Base-by-base conservation (phyloP, 2,329 filamentous ascomycete genomes). In the Pseudogymnoascus sp. region DNA sequence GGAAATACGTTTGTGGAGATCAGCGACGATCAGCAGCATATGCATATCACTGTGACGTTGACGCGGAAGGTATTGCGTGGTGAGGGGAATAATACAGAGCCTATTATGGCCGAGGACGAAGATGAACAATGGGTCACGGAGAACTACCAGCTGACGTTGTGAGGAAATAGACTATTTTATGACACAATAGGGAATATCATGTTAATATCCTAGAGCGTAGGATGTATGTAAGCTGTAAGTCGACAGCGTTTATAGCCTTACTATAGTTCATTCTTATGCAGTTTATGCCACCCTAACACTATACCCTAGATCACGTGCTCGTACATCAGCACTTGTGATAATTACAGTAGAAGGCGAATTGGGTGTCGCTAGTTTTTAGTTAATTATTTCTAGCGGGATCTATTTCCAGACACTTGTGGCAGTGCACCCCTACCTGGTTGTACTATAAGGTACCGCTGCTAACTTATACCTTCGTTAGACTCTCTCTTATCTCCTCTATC, bases 361-460 rank as follows among this genome's bases (percentile, higher is more conserved):
- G 30, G 30, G 30, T 33, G 30, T 33, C 30, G 30, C 30, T 3
- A 6, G 30, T 18, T 60, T 60, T 47, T 60, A 60, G 58, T 47
- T 60, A 60, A 60, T 60, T 47, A 14, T 60, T 47, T 60, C 47
- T 43, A 59, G 58, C 58, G 38, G 4, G 36, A 6, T 47, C 58
- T 3, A n/a, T 37, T 35, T 37, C 35, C 14, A n/a, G 35, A n/a
- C 35, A 37, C 35, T n/a, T n/a, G 35, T 60, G 58, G 58, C 58
- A 47, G 18, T 60, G 58, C 35, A n/a, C 58, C 36, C 58, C 20
- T 60, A 8, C 16, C 14, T 20, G 18, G 36, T 25, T 60, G 58
- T 60, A 60, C 58, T 33, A 6, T 25, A 7, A 60, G 30, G 58
- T 60, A 60, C 58, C 58, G 39, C 22, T 35, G 39, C 38, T 33